These are phyloP conservation scores for Calonectria pseudoturangicola DNA, from an alignment of 2,329 filamentous ascomycete species.

Conservation along the genomic window DNA sequence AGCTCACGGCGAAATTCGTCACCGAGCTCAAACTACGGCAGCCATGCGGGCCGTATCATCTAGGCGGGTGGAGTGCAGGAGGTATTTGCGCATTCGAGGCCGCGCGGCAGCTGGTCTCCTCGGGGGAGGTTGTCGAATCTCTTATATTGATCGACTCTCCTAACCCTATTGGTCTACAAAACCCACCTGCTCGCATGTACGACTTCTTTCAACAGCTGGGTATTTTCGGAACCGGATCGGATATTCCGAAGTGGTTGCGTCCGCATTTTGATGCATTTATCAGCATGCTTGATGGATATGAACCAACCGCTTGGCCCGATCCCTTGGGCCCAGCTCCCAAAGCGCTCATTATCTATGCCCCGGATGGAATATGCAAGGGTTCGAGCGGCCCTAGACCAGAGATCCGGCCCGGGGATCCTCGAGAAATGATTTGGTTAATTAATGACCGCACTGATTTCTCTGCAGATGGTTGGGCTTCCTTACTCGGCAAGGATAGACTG, in stretches of 20 bases:
- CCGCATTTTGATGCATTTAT: conserved; percentile 84
- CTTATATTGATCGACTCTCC: conserved; percentile 81
- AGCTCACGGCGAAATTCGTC: conserved; percentile 62
- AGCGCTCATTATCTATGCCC: conserved; percentile 81
- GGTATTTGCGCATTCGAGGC: conserved; percentile 83
- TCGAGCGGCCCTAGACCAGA: conserved; percentile 77
- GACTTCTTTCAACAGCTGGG: conserved; percentile 84
- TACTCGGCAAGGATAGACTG: conserved; percentile 40
- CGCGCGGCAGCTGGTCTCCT: conserved; percentile 74
- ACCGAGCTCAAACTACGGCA: conserved; percentile 83
- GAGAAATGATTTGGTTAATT: conserved; percentile 81
- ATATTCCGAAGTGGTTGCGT: conserved; percentile 83
- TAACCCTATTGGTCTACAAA: conserved; percentile 80
- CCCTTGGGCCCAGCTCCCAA: conserved; percentile 72
- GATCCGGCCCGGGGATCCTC: conserved; percentile 65
- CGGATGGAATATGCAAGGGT: conserved; percentile 82
- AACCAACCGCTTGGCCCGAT: conserved; percentile 77
- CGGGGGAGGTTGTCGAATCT: conserved; percentile 74
- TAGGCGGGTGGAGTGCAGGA: conserved; percentile 86
- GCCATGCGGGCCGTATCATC: conserved; percentile 78
- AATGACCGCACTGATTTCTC: conserved; percentile 83
- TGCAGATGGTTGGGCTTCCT: conserved; percentile 52
- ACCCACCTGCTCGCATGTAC: conserved; percentile 77
- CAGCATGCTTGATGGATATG: conserved; percentile 80
- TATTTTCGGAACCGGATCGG: conserved; percentile 79